Percentiles rank a stretch among this genome's conserved stretches.
Evolutionary conservation across 306 rosid species (phyloP).

Genomic region (Vicia sativa): DNA sequence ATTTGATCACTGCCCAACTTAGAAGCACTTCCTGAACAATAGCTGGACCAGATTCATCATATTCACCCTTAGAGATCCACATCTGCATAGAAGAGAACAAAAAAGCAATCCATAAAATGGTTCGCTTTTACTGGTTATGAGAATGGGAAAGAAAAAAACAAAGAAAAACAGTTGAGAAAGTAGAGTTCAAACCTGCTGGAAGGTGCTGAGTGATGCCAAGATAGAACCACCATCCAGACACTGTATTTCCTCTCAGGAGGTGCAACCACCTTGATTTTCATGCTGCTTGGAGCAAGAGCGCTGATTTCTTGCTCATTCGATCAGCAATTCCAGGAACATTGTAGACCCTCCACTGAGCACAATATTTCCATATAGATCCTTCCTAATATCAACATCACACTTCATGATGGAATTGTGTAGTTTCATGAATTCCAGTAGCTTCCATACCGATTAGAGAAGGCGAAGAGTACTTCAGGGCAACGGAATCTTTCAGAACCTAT

Average conservation of each 20-base stretch:
- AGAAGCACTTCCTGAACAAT: slow-evolving; percentile 80
- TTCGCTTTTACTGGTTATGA: not conserved
- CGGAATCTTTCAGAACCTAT: slow-evolving; percentile 83
- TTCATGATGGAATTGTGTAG: slow-evolving; percentile 81
- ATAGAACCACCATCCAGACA: slow-evolving; percentile 86
- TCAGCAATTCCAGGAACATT: slow-evolving; percentile 78
- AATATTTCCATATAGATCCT: slow-evolving; percentile 71
- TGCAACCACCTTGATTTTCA: slow-evolving; percentile 82
- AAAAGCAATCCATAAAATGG: slow-evolving; percentile 9
- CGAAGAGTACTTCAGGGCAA: slow-evolving; percentile 77
- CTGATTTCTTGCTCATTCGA: slow-evolving; percentile 79
- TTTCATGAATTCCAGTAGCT: slow-evolving; percentile 73
- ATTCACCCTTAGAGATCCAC: slow-evolving; percentile 82
- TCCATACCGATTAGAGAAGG: slow-evolving; percentile 80
- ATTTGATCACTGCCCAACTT: slow-evolving; percentile 40
- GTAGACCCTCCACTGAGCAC: slow-evolving; percentile 81
- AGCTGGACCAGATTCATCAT: slow-evolving; percentile 77
- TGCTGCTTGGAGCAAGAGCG: slow-evolving; percentile 82
- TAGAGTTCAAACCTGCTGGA: slow-evolving; percentile 59
- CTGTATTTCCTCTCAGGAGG: slow-evolving; percentile 81
- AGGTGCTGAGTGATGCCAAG: slow-evolving; percentile 78
- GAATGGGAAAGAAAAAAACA: not conserved
- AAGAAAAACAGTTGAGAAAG: not conserved
- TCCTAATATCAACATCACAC: slow-evolving; percentile 80
- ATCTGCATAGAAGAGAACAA: slow-evolving; percentile 51